Evolutionary conservation across 1,284 basidiomycete genomes (phyloP), one percentile per base, ranked within the genome.

Genomic region (Neolentinus lepideus): DNA sequence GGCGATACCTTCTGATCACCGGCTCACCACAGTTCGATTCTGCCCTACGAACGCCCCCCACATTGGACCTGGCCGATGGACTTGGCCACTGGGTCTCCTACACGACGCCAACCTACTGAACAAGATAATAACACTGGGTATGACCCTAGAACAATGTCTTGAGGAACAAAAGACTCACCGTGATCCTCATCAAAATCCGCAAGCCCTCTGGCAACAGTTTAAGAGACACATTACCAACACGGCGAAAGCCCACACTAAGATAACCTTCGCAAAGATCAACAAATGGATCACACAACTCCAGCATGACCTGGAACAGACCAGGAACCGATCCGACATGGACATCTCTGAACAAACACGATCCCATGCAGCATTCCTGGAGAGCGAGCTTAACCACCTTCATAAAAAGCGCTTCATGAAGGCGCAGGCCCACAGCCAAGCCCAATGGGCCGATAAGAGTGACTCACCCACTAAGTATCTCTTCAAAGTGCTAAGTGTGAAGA

Each of bases 11-110:
- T 43, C 66, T 8, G 71, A 75, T 62, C 71, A 74, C 54, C 45
- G 56, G 22, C 22, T 73, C 6, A 63, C 69, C 0, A 61, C 64
- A 0, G 61, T 68, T 0, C 59, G 62, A 51, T 6, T 73, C 0
- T 51, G 61, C 0, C 59, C 64, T 36, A 54, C 55, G 0, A 55
- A 52, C 0, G 58, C 61, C 1, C 73, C 70, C 0, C 52, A 58
- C 9, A 62, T 68, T 0, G 73, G 72, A 0, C 58, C 57, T 43
- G 73, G 73, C 0, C 36, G 67, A 53, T 73, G 70, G 64, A 36
- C 60, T 0, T 65, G 69, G 11, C 66, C 68, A 0, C 8, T 52
- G 1, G 54, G 57, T 31, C 45, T 70, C 0, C 14, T 69, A 0
- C 62, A 68, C 16, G 59, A 72, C 47, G 58, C 54, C 53, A 25